A percentile compares a stretch with the other conserved stretches of the same genome.
phyloP scores from a whole-genome alignment of 169 alveolate species.

The Plasmodium adleri region DNA sequence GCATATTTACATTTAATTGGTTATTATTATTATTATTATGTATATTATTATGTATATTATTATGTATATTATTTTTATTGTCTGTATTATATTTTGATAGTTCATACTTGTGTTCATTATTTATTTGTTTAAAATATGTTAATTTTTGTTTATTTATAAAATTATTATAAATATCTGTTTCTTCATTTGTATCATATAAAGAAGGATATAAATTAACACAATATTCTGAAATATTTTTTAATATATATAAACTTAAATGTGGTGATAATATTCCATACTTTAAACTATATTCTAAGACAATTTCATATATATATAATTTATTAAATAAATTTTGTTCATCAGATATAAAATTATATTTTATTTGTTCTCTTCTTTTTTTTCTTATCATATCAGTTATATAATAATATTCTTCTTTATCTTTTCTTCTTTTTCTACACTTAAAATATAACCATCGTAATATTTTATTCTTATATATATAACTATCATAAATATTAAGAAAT shows the following conservation, averaged over 20 bases:
- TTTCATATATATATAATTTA: constrained; percentile 47
- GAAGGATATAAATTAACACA: constrained; percentile 32
- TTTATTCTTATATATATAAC: constrained; percentile 51
- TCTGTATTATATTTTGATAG: neutral
- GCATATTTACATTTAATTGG: too few species aligned
- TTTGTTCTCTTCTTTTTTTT: neutral
- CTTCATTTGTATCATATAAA: constrained; percentile 29
- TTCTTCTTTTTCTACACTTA: neutral
- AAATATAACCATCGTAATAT: constrained; percentile 6
- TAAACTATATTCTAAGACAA: constrained; percentile 31
- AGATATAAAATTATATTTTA: constrained; percentile 37
- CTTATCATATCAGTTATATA: neutral
- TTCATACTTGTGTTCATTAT: neutral
- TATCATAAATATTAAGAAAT: constrained; percentile 42
- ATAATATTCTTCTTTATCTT: neutral
- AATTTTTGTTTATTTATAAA: neutral
- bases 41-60: too few species aligned
- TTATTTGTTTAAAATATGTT: neutral
- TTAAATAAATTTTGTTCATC: constrained; percentile 47
- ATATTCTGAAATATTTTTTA: constrained; percentile 23
- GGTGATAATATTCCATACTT: constrained; percentile 61
- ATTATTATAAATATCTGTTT: neutral
- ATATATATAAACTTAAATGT: constrained; percentile 32
- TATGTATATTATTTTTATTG: too few species aligned
- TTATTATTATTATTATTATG: too few species aligned